phyloP scores from a whole-genome alignment of 73 alveolate genomes.

The Durusdinium trenchii region DNA sequence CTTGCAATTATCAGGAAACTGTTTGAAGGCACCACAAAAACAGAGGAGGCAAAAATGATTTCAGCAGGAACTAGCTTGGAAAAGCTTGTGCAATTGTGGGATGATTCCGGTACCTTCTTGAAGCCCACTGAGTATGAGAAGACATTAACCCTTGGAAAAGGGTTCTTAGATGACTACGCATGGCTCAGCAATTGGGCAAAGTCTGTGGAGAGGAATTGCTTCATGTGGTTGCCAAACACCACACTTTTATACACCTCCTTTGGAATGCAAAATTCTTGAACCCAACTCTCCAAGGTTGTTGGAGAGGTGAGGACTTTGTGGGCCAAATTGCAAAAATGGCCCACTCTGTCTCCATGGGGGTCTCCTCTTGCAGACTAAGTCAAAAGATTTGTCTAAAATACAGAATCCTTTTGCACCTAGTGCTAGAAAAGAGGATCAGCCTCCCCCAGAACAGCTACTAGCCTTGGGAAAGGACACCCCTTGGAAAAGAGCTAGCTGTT shows the following conservation, averaged over 20 bases:
- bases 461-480: too few relatives aligned
- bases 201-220: not conserved
- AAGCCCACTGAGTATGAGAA: not conserved
- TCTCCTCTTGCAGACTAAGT: not conserved
- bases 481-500: too few relatives aligned
- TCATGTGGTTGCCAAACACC: not conserved
- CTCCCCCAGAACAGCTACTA: too few relatives aligned
- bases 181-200: not conserved
- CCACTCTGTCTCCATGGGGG: not conserved
- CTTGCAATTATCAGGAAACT: not conserved
- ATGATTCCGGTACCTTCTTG: not conserved
- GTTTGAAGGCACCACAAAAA: not conserved
- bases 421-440: too few relatives aligned
- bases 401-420: not conserved
- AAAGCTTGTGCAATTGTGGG: slow-evolving; percentile 49
- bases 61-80: slow-evolving; percentile 40
- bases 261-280: not conserved
- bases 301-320: not conserved
- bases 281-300: not conserved
- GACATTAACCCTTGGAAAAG: not conserved
- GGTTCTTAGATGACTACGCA: not conserved
- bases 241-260: not conserved
- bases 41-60: not conserved
- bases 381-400: not conserved
- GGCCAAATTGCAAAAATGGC: not conserved